phyloP scores from a whole-genome alignment of 805 yeast species.

The Wilhelminamyces savonicus region DNA sequence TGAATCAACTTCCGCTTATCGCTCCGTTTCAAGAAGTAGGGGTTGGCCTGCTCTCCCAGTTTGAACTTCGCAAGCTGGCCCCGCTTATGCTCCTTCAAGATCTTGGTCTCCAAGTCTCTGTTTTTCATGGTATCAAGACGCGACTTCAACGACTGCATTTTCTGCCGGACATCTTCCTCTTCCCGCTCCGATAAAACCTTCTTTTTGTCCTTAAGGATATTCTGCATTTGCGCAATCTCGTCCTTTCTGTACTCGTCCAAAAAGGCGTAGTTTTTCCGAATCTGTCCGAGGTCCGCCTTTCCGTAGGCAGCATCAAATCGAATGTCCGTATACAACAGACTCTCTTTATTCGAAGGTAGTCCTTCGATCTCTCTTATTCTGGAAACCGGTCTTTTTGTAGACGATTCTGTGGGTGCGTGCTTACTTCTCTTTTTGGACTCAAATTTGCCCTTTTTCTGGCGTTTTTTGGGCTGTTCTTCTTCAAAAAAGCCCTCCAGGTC shows the following conservation, averaged over 20 bases:
- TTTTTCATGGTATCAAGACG: constrained; percentile 63
- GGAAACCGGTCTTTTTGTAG: constrained; percentile 67
- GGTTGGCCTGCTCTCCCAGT: constrained; percentile 42
- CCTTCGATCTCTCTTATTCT: constrained; percentile 73
- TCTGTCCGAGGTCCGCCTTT: constrained; percentile 60
- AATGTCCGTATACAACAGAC: constrained; percentile 64
- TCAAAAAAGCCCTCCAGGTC: not conserved
- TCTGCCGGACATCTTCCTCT: constrained; percentile 44
- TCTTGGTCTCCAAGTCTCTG: constrained; percentile 67
- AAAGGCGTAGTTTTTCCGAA: constrained; percentile 76
- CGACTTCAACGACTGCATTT: constrained; percentile 59
- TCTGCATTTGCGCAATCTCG: constrained; percentile 60
- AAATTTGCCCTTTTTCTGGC: not conserved
- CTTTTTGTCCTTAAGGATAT: constrained; percentile 50
- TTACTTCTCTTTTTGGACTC: constrained; percentile 42
- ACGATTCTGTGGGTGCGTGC: constrained; percentile 83
- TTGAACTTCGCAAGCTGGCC: constrained; percentile 42
- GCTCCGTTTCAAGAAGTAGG: constrained; percentile 57
- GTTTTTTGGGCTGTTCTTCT: constrained; percentile 5
- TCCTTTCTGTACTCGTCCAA: constrained; percentile 76
- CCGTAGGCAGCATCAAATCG: constrained; percentile 91
- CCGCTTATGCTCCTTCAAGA: constrained; percentile 53
- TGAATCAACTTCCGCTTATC: constrained; percentile 71
- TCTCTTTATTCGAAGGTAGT: constrained; percentile 28
- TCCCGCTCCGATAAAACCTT: constrained; percentile 39